phyloP scores from a whole-genome alignment of 257 asterid genomes.

The Przewalskia tangutica region DNA sequence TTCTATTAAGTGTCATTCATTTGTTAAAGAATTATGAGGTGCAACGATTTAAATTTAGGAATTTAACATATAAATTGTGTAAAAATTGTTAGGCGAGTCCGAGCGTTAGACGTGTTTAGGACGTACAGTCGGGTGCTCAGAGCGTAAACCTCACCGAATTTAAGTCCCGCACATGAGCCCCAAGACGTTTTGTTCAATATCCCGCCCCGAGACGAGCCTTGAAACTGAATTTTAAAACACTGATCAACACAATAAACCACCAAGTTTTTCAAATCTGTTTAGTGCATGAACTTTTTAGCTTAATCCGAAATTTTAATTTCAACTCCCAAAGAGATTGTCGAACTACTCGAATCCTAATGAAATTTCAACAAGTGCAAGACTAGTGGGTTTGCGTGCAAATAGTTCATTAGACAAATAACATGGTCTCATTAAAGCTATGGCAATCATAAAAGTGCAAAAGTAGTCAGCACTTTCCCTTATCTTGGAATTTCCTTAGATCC shows the following conservation, averaged over 20 bases:
- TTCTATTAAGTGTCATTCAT: too few relatives aligned
- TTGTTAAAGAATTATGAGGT: too few relatives aligned
- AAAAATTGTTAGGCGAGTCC: too few relatives aligned
- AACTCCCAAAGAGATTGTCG: neutral
- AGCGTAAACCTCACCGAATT: too few relatives aligned
- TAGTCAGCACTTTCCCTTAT: neutral
- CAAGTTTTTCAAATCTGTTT: neutral
- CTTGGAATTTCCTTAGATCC: neutral
- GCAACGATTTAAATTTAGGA: too few relatives aligned
- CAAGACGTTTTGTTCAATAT: too few relatives aligned
- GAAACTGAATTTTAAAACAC: too few relatives aligned
- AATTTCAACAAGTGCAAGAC: neutral
- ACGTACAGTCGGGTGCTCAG: too few relatives aligned
- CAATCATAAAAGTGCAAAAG: neutral
- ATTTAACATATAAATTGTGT: too few relatives aligned
- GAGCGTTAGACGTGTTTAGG: too few relatives aligned
- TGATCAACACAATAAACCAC: neutral
- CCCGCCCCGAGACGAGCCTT: too few relatives aligned
- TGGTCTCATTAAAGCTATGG: neutral
- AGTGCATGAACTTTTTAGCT: neutral
- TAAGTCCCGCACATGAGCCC: too few relatives aligned
- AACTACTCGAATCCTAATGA: neutral
- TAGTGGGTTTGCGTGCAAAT: neutral
- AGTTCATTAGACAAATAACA: neutral
- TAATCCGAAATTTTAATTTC: neutral